Conservation (phyloP, 768 basidiomycete genomes). For the Auricularia heimuer region DNA sequence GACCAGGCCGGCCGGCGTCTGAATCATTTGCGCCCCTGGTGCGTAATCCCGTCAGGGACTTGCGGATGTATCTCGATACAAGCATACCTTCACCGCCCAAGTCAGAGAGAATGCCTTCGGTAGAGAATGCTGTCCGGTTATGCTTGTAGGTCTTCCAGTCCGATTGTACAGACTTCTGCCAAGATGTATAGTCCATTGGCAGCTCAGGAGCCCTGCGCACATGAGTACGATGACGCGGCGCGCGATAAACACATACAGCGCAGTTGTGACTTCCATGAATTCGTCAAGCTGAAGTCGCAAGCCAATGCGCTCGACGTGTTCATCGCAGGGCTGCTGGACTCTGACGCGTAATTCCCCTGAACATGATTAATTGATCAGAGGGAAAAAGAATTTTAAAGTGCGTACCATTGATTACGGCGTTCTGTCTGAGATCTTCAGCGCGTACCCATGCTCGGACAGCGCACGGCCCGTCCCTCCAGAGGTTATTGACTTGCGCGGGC, state of each 20-base stretch:
- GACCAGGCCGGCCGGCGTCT: neutral
- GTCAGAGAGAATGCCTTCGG: too few species aligned
- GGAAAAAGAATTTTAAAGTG: too few species aligned
- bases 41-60: neutral
- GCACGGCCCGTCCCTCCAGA: neutral
- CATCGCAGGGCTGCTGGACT: neutral
- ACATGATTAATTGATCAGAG: neutral
- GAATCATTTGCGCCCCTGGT: neutral
- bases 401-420: neutral
- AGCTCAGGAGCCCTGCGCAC: neutral
- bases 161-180: too few species aligned
- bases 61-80: too few species aligned
- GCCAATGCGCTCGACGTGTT: neutral
- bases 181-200: neutral
- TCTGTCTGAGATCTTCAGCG: neutral
- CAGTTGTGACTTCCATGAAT: neutral
- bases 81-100: too few species aligned
- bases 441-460: neutral
- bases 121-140: too few species aligned
- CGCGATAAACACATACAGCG: neutral
- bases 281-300: neutral
- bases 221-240: neutral
- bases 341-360: neutral
- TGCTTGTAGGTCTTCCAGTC: too few species aligned
- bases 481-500: neutral